Conservation (phyloP, 441 rosid genomes). For the Erysimum cheiri region DNA sequence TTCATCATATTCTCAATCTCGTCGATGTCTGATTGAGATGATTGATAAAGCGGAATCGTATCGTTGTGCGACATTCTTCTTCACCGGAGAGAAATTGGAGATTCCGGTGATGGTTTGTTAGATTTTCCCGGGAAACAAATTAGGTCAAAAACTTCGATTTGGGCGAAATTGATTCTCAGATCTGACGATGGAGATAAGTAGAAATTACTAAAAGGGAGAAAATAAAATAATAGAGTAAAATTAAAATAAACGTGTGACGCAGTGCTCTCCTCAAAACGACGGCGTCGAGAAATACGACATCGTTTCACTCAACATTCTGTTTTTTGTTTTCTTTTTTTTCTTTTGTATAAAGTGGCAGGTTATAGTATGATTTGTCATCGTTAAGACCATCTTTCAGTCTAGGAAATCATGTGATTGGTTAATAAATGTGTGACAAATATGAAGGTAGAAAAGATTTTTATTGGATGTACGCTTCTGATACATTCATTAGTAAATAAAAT, state of each 20-base stretch:
- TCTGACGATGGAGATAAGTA: constrained; percentile 2
- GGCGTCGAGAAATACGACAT: background rate
- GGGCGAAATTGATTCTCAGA: constrained; percentile 13
- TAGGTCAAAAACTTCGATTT: background rate
- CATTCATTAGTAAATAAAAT: background rate
- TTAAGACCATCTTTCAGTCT: background rate
- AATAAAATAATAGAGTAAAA: background rate
- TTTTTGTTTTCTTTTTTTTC: background rate
- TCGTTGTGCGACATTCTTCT: constrained; percentile 66
- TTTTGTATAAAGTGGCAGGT: no score
- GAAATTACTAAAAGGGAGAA: background rate
- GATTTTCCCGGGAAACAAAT: constrained; percentile 32
- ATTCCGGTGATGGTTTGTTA: background rate
- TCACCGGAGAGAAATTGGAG: background rate
- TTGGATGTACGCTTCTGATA: background rate
- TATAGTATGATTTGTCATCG: no score
- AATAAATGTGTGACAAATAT: background rate
- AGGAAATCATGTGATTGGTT: background rate
- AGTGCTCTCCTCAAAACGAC: background rate
- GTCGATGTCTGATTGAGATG: constrained; percentile 97
- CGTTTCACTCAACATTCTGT: background rate
- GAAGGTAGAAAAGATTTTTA: background rate
- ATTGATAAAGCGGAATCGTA: constrained; percentile 70
- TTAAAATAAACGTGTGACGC: constrained; percentile 12
- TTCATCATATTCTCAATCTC: constrained; percentile 92